Evolutionary conservation across 345 rosid species (phyloP), one percentile per base, ranked within the genome.

Genomic region (Fremontodendron californicum): DNA sequence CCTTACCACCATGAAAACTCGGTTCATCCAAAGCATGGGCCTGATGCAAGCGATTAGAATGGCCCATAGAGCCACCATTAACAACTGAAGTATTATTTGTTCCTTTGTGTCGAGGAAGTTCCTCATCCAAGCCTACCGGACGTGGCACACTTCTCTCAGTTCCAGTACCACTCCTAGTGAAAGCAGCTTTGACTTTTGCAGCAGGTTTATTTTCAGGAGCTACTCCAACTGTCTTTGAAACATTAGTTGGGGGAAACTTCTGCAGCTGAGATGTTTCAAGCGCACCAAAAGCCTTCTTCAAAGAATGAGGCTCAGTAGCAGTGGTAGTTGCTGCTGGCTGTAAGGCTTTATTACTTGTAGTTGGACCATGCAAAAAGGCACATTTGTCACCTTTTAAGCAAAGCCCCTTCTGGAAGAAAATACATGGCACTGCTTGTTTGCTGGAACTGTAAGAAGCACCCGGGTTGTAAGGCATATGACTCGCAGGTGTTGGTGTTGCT

Each of bases 331-430:
- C 84, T 0, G 74, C 71, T 0, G 84, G 80, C 69, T 85, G 93
- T 37, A 75, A 79, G 51, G 46, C 78, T 74, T 88, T 93, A 77
- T 75, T 82, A 57, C 81, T 39, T 15, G 88, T 79, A 86, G 73
- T 84, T n/a, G 90, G 82, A 35, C 89, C 88, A 67, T 95, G 99
- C 81, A 81, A 75, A 86, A 90, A 95, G 21, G 96, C 86, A 78
- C 99, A 95, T 86, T 77, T 88, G 74, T 95, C 97, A 45, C 97
- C 99, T 89, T 89, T 95, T 74, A 87, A 55, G 82, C 99, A 95
- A 78, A 83, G 74, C 11, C 99, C 99, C 84, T 93, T 91, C 61
- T 85, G 94, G 80, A 88, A 92, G 85, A 90, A 95, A 63, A 92
- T 78, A 83, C 99, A 95, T 0, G 91, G 93, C 48, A 93, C 93